Base-by-base conservation (phyloP, 2,329 filamentous ascomycete genomes). In the Clonostachys byssicola region DNA sequence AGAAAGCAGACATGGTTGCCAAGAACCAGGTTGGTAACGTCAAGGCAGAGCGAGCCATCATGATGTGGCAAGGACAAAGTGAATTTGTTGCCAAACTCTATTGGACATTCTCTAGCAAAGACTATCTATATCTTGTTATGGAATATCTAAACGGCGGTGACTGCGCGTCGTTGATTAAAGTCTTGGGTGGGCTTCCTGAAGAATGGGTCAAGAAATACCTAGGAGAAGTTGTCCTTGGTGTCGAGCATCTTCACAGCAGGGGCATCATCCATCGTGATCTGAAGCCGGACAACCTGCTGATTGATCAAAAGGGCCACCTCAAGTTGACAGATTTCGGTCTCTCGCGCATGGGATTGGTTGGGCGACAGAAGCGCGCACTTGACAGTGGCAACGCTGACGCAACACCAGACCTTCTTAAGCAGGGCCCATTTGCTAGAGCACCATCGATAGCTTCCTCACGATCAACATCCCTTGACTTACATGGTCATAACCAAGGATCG, bases 61-160 rank as follows among this genome's bases (percentile, higher is more conserved):
- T 99, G 94, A 99, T 99, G 94, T 97, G 94, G 89, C 94, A 99
- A 70, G 94, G 94, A 18, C 91, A 97, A 66, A 99, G 95, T 64
- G 94, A 99, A 50, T 99, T 99, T 64, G 94, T 99, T 49, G 94
- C 94, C 23, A 99, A 99, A 71, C 78, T 99, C 12, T 99, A 97
- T 71, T 99, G 95, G 95, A 99, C 94, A 0, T 99, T 99, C 61
- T 96, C 94, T 5, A 99, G 92, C 76, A 99, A 99, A 62, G 94
- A 99, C 61, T 99, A 96, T 62, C 83, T 99, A 20, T 99, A 97
- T 62, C 77, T 99, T 49, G 94, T 99, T 20, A 99, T 99, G 94
- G 94, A 99, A 63, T 99, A 99, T 67, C 77, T 99, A 49, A 99
- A 97, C 57, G 94, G 94, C 35, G 94, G 94, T 42, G 94, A 99